phyloP scores from a whole-genome alignment of 2,329 filamentous ascomycete genomes.

The Aureobasidium uvarum region DNA sequence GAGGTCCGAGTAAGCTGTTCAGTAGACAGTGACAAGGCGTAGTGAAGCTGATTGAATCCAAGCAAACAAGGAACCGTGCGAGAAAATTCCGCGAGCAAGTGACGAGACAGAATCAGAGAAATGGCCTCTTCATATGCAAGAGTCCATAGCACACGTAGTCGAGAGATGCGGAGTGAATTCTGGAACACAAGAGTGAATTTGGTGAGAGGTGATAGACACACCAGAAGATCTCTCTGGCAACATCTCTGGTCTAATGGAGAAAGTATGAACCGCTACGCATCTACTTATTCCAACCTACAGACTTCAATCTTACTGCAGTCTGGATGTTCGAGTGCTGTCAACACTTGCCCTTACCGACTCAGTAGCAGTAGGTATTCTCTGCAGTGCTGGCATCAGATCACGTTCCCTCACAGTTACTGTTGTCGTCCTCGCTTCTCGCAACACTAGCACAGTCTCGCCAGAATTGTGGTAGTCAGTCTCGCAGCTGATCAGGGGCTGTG shows the following conservation, averaged over 20 bases:
- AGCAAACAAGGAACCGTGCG: neutral
- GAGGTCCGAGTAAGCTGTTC: neutral
- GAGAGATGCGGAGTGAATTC: too few relatives aligned
- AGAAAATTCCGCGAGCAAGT: neutral
- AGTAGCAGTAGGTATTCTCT: conserved; percentile 16
- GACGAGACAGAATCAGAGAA: neutral
- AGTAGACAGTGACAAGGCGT: neutral
- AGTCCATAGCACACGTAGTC: too few relatives aligned
- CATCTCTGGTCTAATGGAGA: too few relatives aligned
- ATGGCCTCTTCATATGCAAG: too few relatives aligned
- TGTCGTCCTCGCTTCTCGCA: conserved; percentile 54
- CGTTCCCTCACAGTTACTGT: conserved; percentile 16
- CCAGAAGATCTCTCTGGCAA: too few relatives aligned
- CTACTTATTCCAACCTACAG: neutral
- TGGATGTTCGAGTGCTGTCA: conserved; percentile 8
- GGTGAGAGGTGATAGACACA: too few relatives aligned
- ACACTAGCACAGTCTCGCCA: conserved; percentile 72
- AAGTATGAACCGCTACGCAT: neutral
- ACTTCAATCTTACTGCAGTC: neutral
- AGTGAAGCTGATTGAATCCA: neutral
- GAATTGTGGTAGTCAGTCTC: conserved; percentile 80
- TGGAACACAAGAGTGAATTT: too few relatives aligned
- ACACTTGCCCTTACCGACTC: conserved; percentile 18
- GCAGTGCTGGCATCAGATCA: neutral
- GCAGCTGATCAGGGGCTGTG: conserved; percentile 50